These are phyloP conservation scores for Neonectria faginata DNA, from an alignment of 2,329 filamentous ascomycete genomes.

Conservation along the genomic window DNA sequence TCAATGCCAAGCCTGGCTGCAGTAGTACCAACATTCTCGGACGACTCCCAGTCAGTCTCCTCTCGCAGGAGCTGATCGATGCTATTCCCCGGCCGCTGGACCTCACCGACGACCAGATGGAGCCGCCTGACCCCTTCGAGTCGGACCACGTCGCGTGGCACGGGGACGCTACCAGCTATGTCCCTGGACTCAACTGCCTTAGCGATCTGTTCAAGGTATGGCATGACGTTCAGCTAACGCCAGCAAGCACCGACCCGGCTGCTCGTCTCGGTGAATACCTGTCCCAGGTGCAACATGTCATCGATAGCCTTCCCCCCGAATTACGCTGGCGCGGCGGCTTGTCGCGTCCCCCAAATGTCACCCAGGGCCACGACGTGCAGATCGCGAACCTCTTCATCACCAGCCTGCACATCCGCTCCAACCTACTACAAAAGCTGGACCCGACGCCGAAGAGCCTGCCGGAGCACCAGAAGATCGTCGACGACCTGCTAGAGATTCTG, in stretches of 20 bases:
- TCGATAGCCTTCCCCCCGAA: slow-evolving; percentile 50
- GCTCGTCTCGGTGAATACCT: slow-evolving; percentile 30
- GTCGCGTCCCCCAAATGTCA: slow-evolving; percentile 46
- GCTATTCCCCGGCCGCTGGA: slow-evolving; percentile 41
- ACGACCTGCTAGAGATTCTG: slow-evolving; percentile 52
- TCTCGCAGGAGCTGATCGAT: slow-evolving; percentile 40
- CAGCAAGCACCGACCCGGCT: slow-evolving; percentile 23
- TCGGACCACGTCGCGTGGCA: slow-evolving; percentile 45
- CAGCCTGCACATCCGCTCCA: slow-evolving; percentile 52
- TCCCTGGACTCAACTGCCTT: slow-evolving; percentile 50
- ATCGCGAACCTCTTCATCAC: slow-evolving; percentile 54
- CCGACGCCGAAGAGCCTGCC: slow-evolving; percentile 24
- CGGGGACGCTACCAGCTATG: slow-evolving; percentile 48
- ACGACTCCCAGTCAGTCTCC: slow-evolving; percentile 41
- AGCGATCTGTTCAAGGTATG: slow-evolving; percentile 51
- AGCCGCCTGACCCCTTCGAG: slow-evolving; percentile 22
- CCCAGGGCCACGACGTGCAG: slow-evolving; percentile 52
- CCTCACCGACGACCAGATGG: slow-evolving; percentile 49
- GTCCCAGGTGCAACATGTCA: slow-evolving; percentile 43
- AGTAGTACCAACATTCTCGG: slow-evolving; percentile 49
- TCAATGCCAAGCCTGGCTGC: background rate
- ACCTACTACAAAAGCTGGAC: slow-evolving; percentile 50
- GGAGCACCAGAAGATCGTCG: slow-evolving; percentile 50
- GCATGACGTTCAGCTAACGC: slow-evolving; percentile 45
- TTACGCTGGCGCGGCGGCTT: slow-evolving; percentile 53